Base-by-base conservation (phyloP, 2,329 filamentous ascomycete genomes). In the Arachnopeziza araneosa region DNA sequence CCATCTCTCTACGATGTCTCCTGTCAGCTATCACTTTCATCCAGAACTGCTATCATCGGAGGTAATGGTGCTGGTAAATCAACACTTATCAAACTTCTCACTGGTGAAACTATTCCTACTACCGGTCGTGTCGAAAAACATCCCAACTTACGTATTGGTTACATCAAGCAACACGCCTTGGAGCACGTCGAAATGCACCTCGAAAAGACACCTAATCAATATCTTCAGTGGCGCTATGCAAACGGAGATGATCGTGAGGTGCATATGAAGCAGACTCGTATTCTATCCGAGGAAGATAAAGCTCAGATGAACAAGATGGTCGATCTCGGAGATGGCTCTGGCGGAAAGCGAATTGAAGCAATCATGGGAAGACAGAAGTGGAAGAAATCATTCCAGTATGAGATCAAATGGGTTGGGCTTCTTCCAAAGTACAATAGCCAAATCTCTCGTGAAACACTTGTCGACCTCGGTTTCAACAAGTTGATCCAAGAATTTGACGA, bases 121-220 rank as follows among this genome's bases (percentile, higher is more conserved):
- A 77, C 77, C 22, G 95, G 95, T 64, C 91, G 87, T 73, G 95
- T 99, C 24, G 93, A 98, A 81, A 98, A 98, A 81, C 95, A 99
- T 75, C 95, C 95, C 67, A 99, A 99, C 75, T 79, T 99, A 72
- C 93, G 95, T 82, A 97, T 99, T 70, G 95, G 95, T 58, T 99
- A 99, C 80, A 98, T 99, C 80, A 98, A 98, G 80, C 95, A 99
- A 80, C 95, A 99, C 76, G 95, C 95, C 52, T 83, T 99, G 14
- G 95, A 99, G 81, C 95, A 99, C 84, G 95, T 99, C 12, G 93
- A 99, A 78, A 96, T 97, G 93, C 95, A 99, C 73, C 81, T 98
- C 68, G 95, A 99, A 77, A 99, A 99, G 85, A 99, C 95, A 0
- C 95, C 95, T 50, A 98, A 96, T 75, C 95, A 99, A 77, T 99